These are phyloP conservation scores for Eucalyptus cladocalyx DNA, from an alignment of 345 rosid species.

Conservation along the genomic window DNA sequence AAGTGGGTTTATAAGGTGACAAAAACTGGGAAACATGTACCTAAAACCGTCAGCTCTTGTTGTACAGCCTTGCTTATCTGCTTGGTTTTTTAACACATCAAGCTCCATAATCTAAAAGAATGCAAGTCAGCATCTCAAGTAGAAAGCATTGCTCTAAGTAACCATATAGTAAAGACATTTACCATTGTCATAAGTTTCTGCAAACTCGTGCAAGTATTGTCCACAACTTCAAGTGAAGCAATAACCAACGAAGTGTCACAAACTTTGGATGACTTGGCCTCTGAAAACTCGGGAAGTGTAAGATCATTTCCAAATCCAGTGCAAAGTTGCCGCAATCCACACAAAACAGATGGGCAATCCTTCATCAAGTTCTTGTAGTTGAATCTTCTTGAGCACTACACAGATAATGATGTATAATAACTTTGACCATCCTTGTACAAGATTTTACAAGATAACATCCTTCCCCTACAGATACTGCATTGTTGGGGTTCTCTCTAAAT, in stretches of 20 bases:
- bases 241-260: constrained; percentile 7
- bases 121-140: neutral
- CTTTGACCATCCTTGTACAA: neutral
- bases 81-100: constrained; percentile 60
- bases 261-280: constrained; percentile 8
- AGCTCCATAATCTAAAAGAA: constrained; percentile 65
- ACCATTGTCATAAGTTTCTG: constrained; percentile 58
- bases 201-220: constrained; percentile 30
- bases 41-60: constrained; percentile 73
- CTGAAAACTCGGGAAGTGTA: neutral
- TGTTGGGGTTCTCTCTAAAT: neutral
- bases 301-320: neutral
- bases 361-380: constrained; percentile 54
- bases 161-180: neutral
- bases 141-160: neutral
- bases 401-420: neutral
- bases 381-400: constrained; percentile 68
- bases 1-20: neutral
- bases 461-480: neutral
- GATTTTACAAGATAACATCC: neutral
- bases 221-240: constrained; percentile 38
- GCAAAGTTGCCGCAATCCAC: constrained; percentile 22
- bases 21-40: constrained; percentile 10
- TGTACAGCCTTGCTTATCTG: constrained; percentile 40
- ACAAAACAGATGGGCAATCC: constrained; percentile 47